These are phyloP conservation scores for Salmacisia buchloeana DNA, from an alignment of 1,284 basidiomycete species.

Conservation along the genomic window DNA sequence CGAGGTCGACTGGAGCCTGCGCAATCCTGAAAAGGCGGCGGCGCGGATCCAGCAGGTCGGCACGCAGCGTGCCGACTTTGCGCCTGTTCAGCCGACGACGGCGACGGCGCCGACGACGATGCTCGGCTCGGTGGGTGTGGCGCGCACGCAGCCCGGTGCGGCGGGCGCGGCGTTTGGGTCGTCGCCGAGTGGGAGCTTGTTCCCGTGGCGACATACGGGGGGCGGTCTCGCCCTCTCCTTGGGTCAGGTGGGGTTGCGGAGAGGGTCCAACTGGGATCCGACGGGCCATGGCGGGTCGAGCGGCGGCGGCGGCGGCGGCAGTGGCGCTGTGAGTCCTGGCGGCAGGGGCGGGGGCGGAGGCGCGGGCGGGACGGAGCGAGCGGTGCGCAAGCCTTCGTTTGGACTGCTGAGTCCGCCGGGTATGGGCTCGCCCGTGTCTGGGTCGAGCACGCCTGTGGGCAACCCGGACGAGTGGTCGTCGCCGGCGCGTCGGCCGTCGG, in stretches of 20 bases:
- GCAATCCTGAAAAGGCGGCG: slow-evolving; percentile 1
- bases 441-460: background rate
- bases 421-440: background rate
- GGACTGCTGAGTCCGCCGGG: background rate
- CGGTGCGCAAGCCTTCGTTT: background rate
- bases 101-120: background rate
- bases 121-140: background rate
- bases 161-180: background rate
- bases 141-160: background rate
- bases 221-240: background rate
- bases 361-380: too few species aligned
- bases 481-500: background rate
- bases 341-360: background rate
- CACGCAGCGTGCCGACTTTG: too few species aligned
- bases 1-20: slow-evolving; percentile 12
- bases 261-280: background rate
- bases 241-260: background rate
- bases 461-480: background rate
- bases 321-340: too few species aligned
- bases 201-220: background rate
- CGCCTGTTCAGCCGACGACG: too few species aligned
- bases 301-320: too few species aligned
- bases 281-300: background rate
- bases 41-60: slow-evolving; percentile 8
- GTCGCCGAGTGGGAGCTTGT: background rate